Conservation (phyloP, 2,329 filamentous ascomycete species). For the Cladorrhinum sp. region DNA sequence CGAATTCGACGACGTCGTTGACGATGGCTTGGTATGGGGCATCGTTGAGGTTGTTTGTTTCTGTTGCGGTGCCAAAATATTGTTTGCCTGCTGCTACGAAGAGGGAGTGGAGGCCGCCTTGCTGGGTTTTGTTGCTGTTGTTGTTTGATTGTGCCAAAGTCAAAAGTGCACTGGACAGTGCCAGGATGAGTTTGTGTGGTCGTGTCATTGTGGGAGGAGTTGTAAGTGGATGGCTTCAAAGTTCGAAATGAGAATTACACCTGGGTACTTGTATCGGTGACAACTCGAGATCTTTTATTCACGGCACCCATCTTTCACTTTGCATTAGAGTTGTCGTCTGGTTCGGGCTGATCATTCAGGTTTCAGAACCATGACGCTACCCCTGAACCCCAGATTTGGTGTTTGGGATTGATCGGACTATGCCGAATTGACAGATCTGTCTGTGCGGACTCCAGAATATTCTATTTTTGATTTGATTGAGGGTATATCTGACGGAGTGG, state of each 20-base stretch:
- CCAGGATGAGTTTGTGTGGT: neutral
- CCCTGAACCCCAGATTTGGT: neutral
- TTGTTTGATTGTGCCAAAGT: neutral
- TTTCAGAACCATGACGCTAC: neutral
- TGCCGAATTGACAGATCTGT: neutral
- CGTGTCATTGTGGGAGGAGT: neutral
- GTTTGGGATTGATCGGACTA: neutral
- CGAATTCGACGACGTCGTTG: slow-evolving; percentile 51
- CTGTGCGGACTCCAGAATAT: neutral
- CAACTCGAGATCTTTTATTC: neutral
- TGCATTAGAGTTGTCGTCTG: neutral
- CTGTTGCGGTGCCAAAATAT: slow-evolving; percentile 59
- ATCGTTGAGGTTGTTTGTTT: slow-evolving; percentile 48
- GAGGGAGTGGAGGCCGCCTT: slow-evolving; percentile 44
- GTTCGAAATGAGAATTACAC: no score
- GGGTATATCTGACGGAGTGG: no score
- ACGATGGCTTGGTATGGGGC: slow-evolving; percentile 48
- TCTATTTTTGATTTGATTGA: neutral
- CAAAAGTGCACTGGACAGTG: neutral
- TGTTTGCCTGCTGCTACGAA: slow-evolving; percentile 47
- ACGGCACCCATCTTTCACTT: neutral
- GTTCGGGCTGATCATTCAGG: neutral
- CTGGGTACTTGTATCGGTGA: slow-evolving; percentile 4
- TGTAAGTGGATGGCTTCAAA: neutral
- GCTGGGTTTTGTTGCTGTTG: slow-evolving; percentile 7